Percentiles rank a stretch among this genome's conserved stretches.
These are phyloP conservation scores for Dissoconium aciculare DNA, from an alignment of 2,329 filamentous ascomycete species.

Conservation along the genomic window DNA sequence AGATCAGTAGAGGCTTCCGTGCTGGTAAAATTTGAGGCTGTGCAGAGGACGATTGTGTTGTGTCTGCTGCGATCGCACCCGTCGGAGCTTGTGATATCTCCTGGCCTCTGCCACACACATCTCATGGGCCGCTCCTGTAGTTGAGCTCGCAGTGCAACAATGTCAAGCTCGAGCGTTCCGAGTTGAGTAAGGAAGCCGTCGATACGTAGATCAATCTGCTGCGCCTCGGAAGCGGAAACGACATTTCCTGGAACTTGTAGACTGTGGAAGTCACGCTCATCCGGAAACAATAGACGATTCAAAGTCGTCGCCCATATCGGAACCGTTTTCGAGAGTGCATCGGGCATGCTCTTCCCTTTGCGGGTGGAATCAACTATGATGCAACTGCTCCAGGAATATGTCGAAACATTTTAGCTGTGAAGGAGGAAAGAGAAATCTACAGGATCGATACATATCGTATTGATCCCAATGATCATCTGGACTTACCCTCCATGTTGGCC, in stretches of 20 bases:
- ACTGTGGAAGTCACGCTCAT: conserved; percentile 30
- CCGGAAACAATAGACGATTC: conserved; percentile 63
- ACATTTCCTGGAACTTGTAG: conserved; percentile 59
- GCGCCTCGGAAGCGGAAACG: conserved; percentile 59
- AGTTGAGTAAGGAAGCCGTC: conserved; percentile 39
- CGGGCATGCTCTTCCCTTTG: conserved; percentile 87
- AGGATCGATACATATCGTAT: neutral
- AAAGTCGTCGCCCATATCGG: conserved; percentile 87
- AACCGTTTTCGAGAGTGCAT: conserved; percentile 84
- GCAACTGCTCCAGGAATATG: conserved; percentile 33
- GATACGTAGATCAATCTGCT: conserved; percentile 58
- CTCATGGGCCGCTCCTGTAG: conserved; percentile 54
- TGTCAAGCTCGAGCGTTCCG: conserved; percentile 45
- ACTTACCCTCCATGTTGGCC: conserved; percentile 50
- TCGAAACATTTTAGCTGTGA: neutral
- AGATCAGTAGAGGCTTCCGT: conserved; percentile 50
- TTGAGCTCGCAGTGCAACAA: conserved; percentile 38
- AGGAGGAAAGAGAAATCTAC: neutral
- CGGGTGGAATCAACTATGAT: conserved; percentile 89
- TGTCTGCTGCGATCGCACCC: conserved; percentile 32
- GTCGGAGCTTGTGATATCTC: conserved; percentile 33
- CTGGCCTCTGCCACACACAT: conserved; percentile 66
- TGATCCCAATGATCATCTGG: too few relatives aligned
- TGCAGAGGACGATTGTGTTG: conserved; percentile 68
- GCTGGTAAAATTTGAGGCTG: conserved; percentile 61